Evolutionary conservation across 345 rosid genomes (phyloP).

Genomic region (Sisymbrium altissimum): DNA sequence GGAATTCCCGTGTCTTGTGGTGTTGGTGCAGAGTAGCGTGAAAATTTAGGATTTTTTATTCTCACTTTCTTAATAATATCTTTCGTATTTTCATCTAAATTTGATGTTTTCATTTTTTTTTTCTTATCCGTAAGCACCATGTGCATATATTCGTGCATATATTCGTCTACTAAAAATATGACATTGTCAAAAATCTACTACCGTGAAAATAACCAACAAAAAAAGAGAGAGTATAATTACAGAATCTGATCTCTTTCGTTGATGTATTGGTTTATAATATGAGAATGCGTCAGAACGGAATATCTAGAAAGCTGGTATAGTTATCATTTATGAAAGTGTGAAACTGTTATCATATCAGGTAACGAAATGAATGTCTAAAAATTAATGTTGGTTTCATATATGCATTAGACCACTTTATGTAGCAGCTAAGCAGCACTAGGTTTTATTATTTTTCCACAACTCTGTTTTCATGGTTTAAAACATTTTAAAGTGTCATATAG

Average conservation of each 20-base stretch:
- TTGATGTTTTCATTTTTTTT: neutral
- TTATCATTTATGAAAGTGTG: neutral
- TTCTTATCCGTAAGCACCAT: constrained; percentile 1
- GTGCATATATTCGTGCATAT: constrained; percentile 23
- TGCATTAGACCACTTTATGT: too few relatives aligned
- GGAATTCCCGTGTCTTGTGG: constrained; percentile 14
- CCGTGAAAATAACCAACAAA: neutral
- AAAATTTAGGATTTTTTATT: constrained; percentile 2
- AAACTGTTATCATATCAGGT: neutral
- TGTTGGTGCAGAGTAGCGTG: constrained; percentile 5
- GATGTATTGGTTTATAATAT: constrained; percentile 1
- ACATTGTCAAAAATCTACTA: neutral
- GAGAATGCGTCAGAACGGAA: constrained; percentile 1
- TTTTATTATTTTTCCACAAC: too few relatives aligned
- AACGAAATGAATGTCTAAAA: too few relatives aligned
- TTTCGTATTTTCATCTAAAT: neutral
- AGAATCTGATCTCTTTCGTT: constrained; percentile 19
- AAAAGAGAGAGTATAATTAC: neutral
- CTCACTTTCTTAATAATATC: constrained; percentile 7
- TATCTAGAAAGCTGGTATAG: neutral
- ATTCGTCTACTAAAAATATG: constrained; percentile 15
- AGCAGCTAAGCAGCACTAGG: too few relatives aligned
- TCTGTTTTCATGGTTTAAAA: too few relatives aligned
- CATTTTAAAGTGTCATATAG: too few relatives aligned
- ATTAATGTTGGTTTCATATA: too few relatives aligned